These are phyloP conservation scores for Schizochytrium sp. DNA, from an alignment of 108 stramenopile species.

Conservation along the genomic window DNA sequence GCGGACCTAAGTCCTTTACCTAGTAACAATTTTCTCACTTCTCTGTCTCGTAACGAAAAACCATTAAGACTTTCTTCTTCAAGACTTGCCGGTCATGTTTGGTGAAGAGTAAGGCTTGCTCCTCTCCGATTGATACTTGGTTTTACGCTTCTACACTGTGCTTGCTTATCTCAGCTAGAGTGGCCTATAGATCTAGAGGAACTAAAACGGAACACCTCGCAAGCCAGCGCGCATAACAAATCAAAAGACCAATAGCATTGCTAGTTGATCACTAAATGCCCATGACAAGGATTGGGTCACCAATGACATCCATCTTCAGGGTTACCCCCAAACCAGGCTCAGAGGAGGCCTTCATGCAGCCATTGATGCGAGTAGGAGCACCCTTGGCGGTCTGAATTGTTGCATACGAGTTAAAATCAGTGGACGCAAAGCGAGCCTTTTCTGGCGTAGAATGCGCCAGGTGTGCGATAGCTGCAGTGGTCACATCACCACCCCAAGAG, in stretches of 20 bases:
- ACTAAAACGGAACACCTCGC: not conserved
- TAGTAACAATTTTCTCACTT: too few relatives aligned
- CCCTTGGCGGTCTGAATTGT: constrained; percentile 15
- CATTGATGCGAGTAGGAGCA: not conserved
- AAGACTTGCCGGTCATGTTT: too few relatives aligned
- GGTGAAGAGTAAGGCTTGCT: too few relatives aligned
- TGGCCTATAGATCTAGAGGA: too few relatives aligned
- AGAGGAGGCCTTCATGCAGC: constrained; percentile 43
- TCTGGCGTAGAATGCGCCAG: constrained; percentile 62
- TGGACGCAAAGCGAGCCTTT: not conserved
- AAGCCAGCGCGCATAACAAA: not conserved
- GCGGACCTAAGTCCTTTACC: too few relatives aligned
- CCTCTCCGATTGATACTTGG: too few relatives aligned
- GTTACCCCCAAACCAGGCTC: constrained; percentile 36
- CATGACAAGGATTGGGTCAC: constrained; percentile 41
- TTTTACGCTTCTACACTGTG: too few relatives aligned
- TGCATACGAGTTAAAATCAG: constrained; percentile 64
- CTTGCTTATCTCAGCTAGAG: too few relatives aligned
- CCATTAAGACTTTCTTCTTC: too few relatives aligned
- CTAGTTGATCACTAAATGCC: not conserved
- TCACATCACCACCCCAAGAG: constrained; percentile 62
- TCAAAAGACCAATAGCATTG: not conserved
- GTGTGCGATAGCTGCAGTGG: constrained; percentile 61
- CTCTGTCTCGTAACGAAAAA: too few relatives aligned
- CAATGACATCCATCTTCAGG: constrained; percentile 57